A percentile compares a stretch with the other conserved stretches of the same genome.
These are phyloP conservation scores for Pharnaceum exiguum DNA, from an alignment of 148 eudicot species.

Conservation along the genomic window DNA sequence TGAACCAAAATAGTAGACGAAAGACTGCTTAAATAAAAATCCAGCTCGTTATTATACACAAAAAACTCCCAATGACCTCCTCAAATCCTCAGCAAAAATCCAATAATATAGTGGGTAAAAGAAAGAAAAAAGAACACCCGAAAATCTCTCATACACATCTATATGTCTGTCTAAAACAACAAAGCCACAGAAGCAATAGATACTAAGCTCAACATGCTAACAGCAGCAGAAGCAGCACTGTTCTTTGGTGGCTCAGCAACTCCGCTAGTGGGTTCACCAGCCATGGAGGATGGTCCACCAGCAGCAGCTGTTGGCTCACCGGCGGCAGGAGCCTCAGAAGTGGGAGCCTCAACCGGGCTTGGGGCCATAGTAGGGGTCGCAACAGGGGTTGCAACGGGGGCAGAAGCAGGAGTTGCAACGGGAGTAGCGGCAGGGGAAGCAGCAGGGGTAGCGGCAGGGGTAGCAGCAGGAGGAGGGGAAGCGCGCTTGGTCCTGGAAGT, in stretches of 20 bases:
- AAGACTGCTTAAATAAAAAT: conserved; percentile 15
- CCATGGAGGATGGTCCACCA: background rate
- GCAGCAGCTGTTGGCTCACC: background rate
- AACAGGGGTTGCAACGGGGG: background rate
- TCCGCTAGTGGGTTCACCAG: background rate
- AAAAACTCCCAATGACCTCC: background rate
- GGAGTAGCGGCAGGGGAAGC: conserved; percentile 2
- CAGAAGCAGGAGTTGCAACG: conserved; percentile 3
- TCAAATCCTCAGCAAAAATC: background rate
- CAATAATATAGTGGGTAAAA: background rate
- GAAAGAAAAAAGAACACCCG: background rate
- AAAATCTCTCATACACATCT: conserved; percentile 1
- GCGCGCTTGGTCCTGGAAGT: no score
- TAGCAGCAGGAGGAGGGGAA: no score
- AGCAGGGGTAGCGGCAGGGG: conserved; percentile 15
- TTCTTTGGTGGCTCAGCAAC: conserved; percentile 1
- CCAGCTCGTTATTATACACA: background rate
- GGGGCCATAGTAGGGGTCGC: conserved; percentile 6
- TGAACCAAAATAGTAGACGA: no score
- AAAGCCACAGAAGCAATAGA: conserved; percentile 19
- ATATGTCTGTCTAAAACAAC: conserved; percentile 7
- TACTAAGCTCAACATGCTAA: conserved; percentile 20
- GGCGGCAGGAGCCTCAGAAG: conserved; percentile 10
- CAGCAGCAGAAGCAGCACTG: conserved; percentile 13
- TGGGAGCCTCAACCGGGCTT: no score